Conservation (phyloP, 2,329 filamentous ascomycete species). For the Didymella sp. region DNA sequence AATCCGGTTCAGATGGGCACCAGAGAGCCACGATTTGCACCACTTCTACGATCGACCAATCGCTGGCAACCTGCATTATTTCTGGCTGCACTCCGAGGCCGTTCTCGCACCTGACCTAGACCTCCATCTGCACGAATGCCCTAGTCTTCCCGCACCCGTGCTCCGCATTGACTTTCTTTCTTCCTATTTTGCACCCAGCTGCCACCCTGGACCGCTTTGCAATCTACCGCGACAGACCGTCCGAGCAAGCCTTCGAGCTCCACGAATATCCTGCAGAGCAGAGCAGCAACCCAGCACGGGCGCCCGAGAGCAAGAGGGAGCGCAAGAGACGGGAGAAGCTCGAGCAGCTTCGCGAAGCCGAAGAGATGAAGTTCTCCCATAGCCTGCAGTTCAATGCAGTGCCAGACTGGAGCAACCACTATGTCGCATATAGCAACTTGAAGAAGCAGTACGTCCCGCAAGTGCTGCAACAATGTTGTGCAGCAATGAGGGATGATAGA, state of each 20-base stretch:
- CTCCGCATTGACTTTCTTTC: slow-evolving; percentile 17
- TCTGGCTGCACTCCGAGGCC: slow-evolving; percentile 16
- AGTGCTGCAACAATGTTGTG: background rate
- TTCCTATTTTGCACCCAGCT: slow-evolving; percentile 16
- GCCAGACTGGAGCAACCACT: slow-evolving; percentile 98
- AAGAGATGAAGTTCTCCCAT: slow-evolving; percentile 99
- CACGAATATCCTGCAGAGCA: slow-evolving; percentile 30
- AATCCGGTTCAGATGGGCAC: slow-evolving; percentile 7
- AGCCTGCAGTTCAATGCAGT: slow-evolving; percentile 99
- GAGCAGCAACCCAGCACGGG: slow-evolving; percentile 5
- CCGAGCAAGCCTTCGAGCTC: slow-evolving; percentile 42
- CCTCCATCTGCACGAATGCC: slow-evolving; percentile 15
- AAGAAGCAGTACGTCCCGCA: slow-evolving; percentile 83
- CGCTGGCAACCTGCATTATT: slow-evolving; percentile 6
- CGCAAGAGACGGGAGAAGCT: slow-evolving; percentile 68
- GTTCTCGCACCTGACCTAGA: slow-evolving; percentile 23
- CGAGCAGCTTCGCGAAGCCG: slow-evolving; percentile 71
- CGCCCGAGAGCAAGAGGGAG: slow-evolving; percentile 36
- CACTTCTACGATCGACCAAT: slow-evolving; percentile 15
- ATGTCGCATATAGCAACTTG: slow-evolving; percentile 97
- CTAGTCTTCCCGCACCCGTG: slow-evolving; percentile 17
- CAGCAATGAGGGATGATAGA: background rate
- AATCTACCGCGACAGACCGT: slow-evolving; percentile 26
- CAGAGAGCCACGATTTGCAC: slow-evolving; percentile 15
- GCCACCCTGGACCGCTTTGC: slow-evolving; percentile 39